A percentile compares a stretch with the other conserved stretches of the same genome.
These are phyloP conservation scores for Sequoia sempervirens DNA, from an alignment of 75 land plant species.

Conservation along the genomic window DNA sequence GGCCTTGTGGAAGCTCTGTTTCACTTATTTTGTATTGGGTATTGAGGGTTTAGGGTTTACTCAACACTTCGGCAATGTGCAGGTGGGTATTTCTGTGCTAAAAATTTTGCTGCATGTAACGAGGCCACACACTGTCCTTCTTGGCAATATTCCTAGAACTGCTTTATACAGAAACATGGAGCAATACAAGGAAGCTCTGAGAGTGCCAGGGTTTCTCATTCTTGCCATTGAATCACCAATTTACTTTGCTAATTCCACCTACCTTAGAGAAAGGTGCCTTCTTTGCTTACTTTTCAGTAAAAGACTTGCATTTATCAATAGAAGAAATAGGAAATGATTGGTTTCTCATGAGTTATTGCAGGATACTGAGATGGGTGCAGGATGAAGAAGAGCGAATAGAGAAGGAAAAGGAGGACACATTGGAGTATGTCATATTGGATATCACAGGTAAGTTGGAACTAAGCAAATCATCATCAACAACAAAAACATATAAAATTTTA, in stretches of 20 bases:
- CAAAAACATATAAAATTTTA: not conserved
- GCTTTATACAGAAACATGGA: conserved; percentile 51
- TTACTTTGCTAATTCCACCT: conserved; percentile 83
- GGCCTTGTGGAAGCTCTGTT: not conserved
- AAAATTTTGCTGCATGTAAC: conserved; percentile 85
- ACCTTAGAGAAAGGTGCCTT: conserved; percentile 77
- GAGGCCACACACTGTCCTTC: conserved; percentile 68
- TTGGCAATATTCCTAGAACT: conserved; percentile 83
- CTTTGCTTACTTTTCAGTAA: not conserved
- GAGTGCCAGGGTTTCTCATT: conserved; percentile 64
- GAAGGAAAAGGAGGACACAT: conserved; percentile 18
- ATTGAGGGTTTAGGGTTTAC: not conserved
- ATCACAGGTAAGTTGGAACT: conserved; percentile 50
- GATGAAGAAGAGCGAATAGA: conserved; percentile 60
- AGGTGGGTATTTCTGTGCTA: conserved; percentile 73
- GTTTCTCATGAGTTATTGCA: conserved; percentile 10
- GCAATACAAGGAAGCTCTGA: conserved; percentile 61
- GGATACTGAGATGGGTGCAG: conserved; percentile 65
- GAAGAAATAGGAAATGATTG: not conserved
- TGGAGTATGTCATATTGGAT: conserved; percentile 76
- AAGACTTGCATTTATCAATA: not conserved
- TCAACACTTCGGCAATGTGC: conserved; percentile 3
- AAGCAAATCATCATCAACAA: not conserved
- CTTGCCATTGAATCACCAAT: conserved; percentile 71
- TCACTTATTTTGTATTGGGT: not conserved